Conservation (phyloP, 768 basidiomycete genomes). For the Boletus pseudo-olivaceus region DNA sequence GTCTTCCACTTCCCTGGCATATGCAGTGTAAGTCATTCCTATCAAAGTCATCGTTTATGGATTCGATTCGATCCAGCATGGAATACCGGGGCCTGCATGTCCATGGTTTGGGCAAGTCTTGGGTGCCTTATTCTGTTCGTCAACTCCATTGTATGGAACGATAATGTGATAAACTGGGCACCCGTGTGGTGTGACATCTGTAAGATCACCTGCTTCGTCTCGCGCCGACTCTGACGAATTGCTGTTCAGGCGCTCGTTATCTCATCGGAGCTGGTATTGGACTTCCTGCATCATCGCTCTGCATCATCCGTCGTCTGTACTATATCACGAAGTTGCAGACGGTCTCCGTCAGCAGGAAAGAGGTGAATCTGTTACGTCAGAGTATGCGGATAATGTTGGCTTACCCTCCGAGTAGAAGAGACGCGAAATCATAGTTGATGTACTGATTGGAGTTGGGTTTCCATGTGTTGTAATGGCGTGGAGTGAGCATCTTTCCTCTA, state of each 20-base stretch:
- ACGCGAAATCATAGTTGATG: constrained; percentile 43
- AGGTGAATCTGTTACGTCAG: constrained; percentile 21
- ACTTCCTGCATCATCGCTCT: constrained; percentile 51
- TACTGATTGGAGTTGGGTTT: constrained; percentile 34
- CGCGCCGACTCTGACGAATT: background rate
- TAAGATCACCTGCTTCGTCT: constrained; percentile 15
- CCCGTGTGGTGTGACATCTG: constrained; percentile 59
- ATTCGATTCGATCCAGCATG: constrained; percentile 14
- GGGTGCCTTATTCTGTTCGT: constrained; percentile 30
- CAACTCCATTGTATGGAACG: constrained; percentile 38
- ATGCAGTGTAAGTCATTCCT: constrained; percentile 33
- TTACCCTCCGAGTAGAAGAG: constrained; percentile 35
- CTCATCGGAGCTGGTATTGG: constrained; percentile 38
- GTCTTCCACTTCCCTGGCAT: constrained; percentile 51
- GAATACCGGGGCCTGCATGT: constrained; percentile 33
- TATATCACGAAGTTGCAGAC: constrained; percentile 36
- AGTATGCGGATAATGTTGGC: background rate
- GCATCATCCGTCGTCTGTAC: constrained; percentile 65
- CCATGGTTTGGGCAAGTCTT: constrained; percentile 33
- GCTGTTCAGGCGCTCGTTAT: constrained; percentile 40
- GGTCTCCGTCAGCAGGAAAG: constrained; percentile 3
- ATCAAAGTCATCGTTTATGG: background rate
- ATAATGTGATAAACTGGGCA: constrained; percentile 28
- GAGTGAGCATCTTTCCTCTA: constrained; percentile 15
- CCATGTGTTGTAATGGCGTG: constrained; percentile 35